Evolutionary conservation across 163 green algal genomes (phyloP).

Genomic region (Scenedesmus sp.): DNA sequence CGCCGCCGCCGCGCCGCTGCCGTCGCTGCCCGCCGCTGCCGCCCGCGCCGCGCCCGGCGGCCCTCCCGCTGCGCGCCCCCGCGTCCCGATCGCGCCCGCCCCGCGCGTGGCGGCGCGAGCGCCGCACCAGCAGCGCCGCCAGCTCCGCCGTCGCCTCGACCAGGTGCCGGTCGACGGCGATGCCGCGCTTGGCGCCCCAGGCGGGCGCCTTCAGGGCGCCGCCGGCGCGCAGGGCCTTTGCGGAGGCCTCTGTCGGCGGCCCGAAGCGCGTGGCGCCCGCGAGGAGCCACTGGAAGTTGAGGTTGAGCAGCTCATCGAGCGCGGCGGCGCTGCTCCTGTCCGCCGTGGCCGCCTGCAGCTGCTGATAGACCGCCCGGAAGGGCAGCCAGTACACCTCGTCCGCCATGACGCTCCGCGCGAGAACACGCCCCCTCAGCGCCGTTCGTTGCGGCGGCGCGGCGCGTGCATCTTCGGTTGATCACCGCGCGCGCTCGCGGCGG

Average conservation of each 20-base stretch:
- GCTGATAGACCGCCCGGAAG: constrained; percentile 19
- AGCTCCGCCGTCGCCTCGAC: constrained; percentile 21
- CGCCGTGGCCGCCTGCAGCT: constrained; percentile 27
- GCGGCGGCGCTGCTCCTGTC: background rate
- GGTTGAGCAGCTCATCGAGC: constrained; percentile 12
- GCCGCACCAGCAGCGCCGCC: constrained; percentile 28
- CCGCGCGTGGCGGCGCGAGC: no score
- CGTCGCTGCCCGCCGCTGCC: no score
- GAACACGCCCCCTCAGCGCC: no score
- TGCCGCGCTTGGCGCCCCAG: constrained; percentile 20
- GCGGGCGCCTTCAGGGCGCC: constrained; percentile 13
- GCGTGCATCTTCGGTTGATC: no score
- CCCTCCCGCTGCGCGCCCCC: background rate
- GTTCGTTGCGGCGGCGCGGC: no score
- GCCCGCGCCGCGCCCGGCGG: no score
- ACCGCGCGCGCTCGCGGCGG: no score
- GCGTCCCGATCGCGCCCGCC: no score
- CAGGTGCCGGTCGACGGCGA: constrained; percentile 25
- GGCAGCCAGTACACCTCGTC: constrained; percentile 39
- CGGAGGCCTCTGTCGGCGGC: constrained; percentile 9
- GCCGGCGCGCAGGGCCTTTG: background rate
- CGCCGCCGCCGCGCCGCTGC: no score
- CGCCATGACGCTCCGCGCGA: no score
- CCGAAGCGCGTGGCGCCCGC: background rate
- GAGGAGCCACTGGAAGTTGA: constrained; percentile 20